Evolutionary conservation across 768 basidiomycete genomes (phyloP).

Genomic region (Russula sp.): DNA sequence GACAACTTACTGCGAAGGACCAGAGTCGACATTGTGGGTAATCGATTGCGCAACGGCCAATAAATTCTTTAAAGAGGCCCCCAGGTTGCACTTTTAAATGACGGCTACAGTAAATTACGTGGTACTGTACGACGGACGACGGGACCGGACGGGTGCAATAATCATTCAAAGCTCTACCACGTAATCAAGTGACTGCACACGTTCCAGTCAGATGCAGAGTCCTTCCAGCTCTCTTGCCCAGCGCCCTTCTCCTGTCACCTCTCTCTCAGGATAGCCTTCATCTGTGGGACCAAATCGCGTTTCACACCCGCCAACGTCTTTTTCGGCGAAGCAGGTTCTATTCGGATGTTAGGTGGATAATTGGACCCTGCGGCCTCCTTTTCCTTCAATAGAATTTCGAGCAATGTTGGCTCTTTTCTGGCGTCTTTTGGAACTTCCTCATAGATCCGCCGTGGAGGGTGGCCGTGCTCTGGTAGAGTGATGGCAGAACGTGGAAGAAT

Average conservation of each 20-base stretch:
- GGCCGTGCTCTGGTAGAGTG: slow-evolving; percentile 31
- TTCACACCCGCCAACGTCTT: slow-evolving; percentile 42
- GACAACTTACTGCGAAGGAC: slow-evolving; percentile 12
- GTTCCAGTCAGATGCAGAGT: background rate
- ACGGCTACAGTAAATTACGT: no score
- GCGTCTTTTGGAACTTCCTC: slow-evolving; percentile 29
- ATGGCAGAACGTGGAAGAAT: slow-evolving; percentile 40
- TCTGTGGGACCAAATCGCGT: slow-evolving; percentile 39
- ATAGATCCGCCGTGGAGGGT: slow-evolving; percentile 32
- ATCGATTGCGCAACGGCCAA: background rate
- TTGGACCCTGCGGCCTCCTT: slow-evolving; percentile 40
- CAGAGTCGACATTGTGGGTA: slow-evolving; percentile 8
- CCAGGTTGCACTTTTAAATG: background rate
- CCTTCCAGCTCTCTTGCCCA: background rate
- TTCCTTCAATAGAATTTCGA: slow-evolving; percentile 44
- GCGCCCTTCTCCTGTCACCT: slow-evolving; percentile 27
- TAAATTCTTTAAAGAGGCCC: background rate
- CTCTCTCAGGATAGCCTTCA: slow-evolving; percentile 42
- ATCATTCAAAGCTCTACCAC: background rate
- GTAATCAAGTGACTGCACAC: background rate
- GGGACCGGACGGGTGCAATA: no score
- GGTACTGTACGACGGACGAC: no score
- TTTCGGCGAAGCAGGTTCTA: slow-evolving; percentile 46
- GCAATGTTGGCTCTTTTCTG: slow-evolving; percentile 35
- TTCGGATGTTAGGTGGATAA: slow-evolving; percentile 52